Conservation (phyloP, 768 basidiomycete genomes). For the Leccinum pellstonianum region DNA sequence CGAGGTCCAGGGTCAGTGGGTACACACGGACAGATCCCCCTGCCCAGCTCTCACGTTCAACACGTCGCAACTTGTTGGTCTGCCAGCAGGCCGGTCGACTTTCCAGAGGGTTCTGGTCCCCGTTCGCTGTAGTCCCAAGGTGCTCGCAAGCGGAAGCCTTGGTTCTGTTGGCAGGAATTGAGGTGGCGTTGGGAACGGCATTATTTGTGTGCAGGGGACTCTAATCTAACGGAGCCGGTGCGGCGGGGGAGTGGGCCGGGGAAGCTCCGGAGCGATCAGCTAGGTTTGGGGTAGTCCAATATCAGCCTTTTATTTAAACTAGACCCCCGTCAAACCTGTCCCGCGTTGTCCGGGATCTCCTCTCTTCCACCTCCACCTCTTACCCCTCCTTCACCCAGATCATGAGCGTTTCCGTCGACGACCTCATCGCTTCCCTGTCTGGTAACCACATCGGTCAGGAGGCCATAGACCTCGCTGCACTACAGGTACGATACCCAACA, state of each 20-base stretch:
- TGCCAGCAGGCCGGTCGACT: not conserved
- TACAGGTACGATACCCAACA: conserved; percentile 40
- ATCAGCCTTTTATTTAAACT: not conserved
- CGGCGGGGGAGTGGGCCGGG: conserved; percentile 2
- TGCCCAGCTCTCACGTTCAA: conserved; percentile 3
- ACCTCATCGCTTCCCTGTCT: conserved; percentile 48
- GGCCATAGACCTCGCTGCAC: conserved; percentile 47
- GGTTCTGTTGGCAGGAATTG: conserved; percentile 7
- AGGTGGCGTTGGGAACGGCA: not conserved
- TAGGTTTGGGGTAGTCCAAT: conserved; percentile 22
- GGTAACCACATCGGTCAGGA: conserved; percentile 53
- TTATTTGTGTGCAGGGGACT: not conserved
- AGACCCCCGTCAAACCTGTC: conserved; percentile 2
- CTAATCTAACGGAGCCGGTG: not conserved
- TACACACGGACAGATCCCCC: not conserved
- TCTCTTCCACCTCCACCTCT: not conserved
- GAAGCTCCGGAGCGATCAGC: conserved; percentile 13
- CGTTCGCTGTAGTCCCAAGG: not conserved
- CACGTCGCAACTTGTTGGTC: not conserved
- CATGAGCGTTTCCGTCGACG: conserved; percentile 50
- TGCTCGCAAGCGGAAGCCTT: not conserved
- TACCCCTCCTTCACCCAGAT: not conserved
- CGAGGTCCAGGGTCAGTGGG: conserved; percentile 1
- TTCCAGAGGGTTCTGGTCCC: not conserved
- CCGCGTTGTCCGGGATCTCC: conserved; percentile 3